These are phyloP conservation scores for Flaveria trinervia DNA, from an alignment of 129 eudicot genomes.

Conservation along the genomic window DNA sequence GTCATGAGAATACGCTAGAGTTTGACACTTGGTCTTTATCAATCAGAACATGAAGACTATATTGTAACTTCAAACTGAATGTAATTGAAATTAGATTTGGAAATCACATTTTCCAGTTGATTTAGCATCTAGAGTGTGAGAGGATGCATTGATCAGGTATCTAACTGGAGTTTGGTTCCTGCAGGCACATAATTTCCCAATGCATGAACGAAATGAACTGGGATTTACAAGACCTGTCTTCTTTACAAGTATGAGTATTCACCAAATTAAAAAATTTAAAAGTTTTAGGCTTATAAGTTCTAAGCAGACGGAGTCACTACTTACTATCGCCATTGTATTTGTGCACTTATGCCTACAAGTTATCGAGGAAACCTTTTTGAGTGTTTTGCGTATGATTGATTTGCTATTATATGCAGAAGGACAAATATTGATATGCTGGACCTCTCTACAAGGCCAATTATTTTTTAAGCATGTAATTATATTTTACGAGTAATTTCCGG, in stretches of 20 bases:
- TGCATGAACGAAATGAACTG: constrained; percentile 57
- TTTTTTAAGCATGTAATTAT: not conserved
- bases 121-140: not conserved
- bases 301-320: not conserved
- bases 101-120: constrained; percentile 3
- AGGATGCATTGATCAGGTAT: constrained; percentile 42
- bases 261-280: constrained; percentile 10
- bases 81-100: not conserved
- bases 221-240: constrained; percentile 63
- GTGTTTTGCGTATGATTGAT: constrained; percentile 12
- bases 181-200: constrained; percentile 94
- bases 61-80: not conserved
- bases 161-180: constrained; percentile 95
- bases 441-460: no score
- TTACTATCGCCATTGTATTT: constrained; percentile 11
- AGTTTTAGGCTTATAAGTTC: constrained; percentile 26
- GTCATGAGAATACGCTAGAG: not conserved
- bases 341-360: constrained; percentile 17
- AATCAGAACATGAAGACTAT: not conserved
- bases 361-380: not conserved
- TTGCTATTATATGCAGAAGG: not conserved
- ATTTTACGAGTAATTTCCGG: not conserved
- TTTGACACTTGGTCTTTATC: not conserved
- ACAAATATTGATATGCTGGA: no score
- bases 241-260: constrained; percentile 48